Evolutionary conservation across 306 rosid genomes (phyloP), one percentile per base, ranked within the genome.

Genomic region (Citrullus colocynthis): DNA sequence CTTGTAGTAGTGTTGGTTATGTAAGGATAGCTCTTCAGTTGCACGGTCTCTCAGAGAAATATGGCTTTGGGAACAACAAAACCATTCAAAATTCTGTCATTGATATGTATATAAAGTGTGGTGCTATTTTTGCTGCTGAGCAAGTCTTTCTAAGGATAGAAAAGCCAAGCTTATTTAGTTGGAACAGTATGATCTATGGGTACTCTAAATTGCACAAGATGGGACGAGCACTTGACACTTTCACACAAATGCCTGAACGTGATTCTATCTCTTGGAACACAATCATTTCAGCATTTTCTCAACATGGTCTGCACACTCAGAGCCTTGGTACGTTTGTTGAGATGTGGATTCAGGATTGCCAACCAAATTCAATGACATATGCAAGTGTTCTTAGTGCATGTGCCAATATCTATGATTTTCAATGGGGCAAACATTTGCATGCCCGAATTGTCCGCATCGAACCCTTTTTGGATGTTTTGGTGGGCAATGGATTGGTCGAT

Each of bases 361-460:
- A 67, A 18, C 88, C 91, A 2, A 89, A 81, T 84, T 80, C 88
- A 75, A 76, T 86, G 86, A 87, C 85, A 15, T 88, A 83, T 86
- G 91, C 87, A 39, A 87, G 86, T 15, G 91, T 83, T 10, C 90
- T 87, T 18, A 84, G 91, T 28, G 91, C 91, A 36, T 86, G 91
- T 79, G 78, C 90, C 34, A 78, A 87, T 56, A 70, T 84, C 21
- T 44, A 73, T 77, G 82, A 86, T 83, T 74, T 88, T 55, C 79
- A 83, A 81, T 88, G 91, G 93, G 93, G 90, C 73, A 61, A 78
- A n/a, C 93, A 89, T 82, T 83, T 89, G 90, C 93, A 88, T 77
- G 83, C 90, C 28, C 82, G 90, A 76, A 85, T 89, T 74, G 69
- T 88, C 58, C 91, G 88, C 71, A 60, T 28, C 70, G 91, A 89